These are phyloP conservation scores for Blastocystis sp. DNA, from an alignment of 352 stramenopile genomes.

Conservation along the genomic window DNA sequence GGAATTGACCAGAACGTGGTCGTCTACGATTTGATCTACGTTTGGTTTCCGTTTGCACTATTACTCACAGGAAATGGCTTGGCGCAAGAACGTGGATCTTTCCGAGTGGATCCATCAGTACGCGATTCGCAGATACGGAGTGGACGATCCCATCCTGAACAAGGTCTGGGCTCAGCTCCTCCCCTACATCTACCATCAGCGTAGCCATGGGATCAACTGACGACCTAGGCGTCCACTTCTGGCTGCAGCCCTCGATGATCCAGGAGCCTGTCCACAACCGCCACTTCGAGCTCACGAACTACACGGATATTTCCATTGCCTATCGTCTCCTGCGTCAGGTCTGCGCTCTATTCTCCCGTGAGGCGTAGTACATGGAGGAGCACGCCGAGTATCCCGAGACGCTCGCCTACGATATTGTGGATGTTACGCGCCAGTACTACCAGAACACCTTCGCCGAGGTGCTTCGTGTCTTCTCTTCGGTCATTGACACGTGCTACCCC, in stretches of 20 bases:
- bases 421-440: conserved; percentile 68
- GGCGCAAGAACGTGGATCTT: conserved; percentile 60
- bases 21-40: conserved; percentile 70
- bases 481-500: background rate
- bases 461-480: background rate
- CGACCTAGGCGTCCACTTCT: conserved; percentile 66
- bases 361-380: background rate
- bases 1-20: conserved; percentile 75
- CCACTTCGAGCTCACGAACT: background rate
- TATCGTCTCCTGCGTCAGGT: no score
- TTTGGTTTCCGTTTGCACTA: conserved; percentile 63
- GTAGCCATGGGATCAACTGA: background rate
- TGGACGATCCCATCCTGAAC: conserved; percentile 62
- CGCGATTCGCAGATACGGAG: conserved; percentile 66
- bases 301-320: background rate
- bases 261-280: background rate
- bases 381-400: conserved; percentile 60
- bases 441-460: conserved; percentile 64
- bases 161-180: conserved; percentile 65
- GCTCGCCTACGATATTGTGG: conserved; percentile 68
- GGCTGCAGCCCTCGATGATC: conserved; percentile 60
- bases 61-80: background rate
- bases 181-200: conserved; percentile 64
- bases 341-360: no score
- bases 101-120: conserved; percentile 65